phyloP scores from a whole-genome alignment of 441 rosid species.

The Adansonia madagascariensis region DNA sequence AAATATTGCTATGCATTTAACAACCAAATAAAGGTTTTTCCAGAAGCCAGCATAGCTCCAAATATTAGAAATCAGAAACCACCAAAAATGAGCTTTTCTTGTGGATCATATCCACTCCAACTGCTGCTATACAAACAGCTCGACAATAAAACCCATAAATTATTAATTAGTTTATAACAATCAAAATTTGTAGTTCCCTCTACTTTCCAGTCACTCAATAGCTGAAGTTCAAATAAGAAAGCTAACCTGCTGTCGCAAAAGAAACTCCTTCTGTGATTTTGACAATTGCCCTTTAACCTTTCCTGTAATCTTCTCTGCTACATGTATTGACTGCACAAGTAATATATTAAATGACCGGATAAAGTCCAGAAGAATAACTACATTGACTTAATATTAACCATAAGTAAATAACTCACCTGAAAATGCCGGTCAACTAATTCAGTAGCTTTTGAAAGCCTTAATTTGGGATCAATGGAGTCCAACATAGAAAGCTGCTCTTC shows the following conservation, averaged over 20 bases:
- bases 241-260: conserved; percentile 96
- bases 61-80: background rate
- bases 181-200: background rate
- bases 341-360: conserved; percentile 33
- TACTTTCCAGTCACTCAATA: background rate
- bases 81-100: background rate
- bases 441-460: conserved; percentile 89
- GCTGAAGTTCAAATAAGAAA: background rate
- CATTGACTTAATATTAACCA: conserved; percentile 29
- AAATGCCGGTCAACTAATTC: conserved; percentile 97
- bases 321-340: conserved; percentile 93
- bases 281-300: conserved; percentile 99
- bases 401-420: conserved; percentile 58
- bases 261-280: conserved; percentile 93
- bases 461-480: conserved; percentile 93
- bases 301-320: conserved; percentile 97
- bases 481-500: conserved; percentile 95
- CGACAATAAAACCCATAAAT: conserved; percentile 7
- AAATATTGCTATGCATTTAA: background rate
- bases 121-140: conserved; percentile 3
- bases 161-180: background rate
- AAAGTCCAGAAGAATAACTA: conserved; percentile 33
- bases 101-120: background rate
- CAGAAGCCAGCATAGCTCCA: too few relatives aligned
- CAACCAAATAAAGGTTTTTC: background rate